A percentile compares a stretch with the other conserved stretches of the same genome.
These are phyloP conservation scores for Pleoardoris graminearum DNA, from an alignment of 2,329 filamentous ascomycete genomes.

Conservation along the genomic window DNA sequence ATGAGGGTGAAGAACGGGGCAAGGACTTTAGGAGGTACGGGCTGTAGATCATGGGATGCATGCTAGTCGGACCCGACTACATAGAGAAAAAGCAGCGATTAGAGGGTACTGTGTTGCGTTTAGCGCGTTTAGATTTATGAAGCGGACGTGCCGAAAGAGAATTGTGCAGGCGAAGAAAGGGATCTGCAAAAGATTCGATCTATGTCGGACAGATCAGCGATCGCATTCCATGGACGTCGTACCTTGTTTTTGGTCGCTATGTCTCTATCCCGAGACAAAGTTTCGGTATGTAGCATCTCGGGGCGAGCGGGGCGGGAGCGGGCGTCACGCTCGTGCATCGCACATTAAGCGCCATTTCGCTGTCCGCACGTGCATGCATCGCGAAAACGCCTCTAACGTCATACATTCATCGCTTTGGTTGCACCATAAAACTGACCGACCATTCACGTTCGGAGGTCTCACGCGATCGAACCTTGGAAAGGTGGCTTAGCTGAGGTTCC, in stretches of 20 bases:
- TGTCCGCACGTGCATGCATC: not conserved
- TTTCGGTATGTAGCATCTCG: not conserved
- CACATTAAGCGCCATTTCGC: not conserved
- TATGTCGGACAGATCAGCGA: not conserved
- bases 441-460: slow-evolving; percentile 14
- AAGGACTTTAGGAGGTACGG: not conserved
- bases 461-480: slow-evolving; percentile 12
- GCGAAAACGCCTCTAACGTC: not conserved
- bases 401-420: not conserved
- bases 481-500: not conserved
- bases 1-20: not conserved
- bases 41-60: not conserved
- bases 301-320: not conserved
- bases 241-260: not conserved
- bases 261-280: not conserved
- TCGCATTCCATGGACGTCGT: not conserved
- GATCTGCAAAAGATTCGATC: no score
- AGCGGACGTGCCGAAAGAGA: no score
- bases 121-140: no score
- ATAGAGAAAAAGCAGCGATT: not conserved
- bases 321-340: not conserved
- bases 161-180: no score
- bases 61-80: not conserved
- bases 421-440: slow-evolving; percentile 18
- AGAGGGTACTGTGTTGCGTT: no score